Base-by-base conservation (phyloP, 768 basidiomycete species). In the Heimioporus sp. region DNA sequence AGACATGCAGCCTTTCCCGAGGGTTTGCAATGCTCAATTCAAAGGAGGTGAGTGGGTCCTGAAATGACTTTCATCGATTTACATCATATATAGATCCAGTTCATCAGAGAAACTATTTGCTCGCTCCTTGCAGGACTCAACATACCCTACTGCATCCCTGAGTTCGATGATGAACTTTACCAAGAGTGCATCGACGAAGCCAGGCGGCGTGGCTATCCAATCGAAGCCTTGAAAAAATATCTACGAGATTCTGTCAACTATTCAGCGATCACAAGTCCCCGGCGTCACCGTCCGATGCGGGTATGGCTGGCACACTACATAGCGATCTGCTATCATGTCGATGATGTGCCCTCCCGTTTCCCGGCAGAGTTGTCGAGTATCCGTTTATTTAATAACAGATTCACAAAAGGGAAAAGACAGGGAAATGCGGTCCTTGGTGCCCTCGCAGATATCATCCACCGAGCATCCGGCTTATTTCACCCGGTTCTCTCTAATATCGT, bases 111-210 rank as follows among this genome's bases (percentile, higher is more conserved):
- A 30, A 49, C 36, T 31, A 41, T 53, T 16, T 21, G 35, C 37
- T 44, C 31, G 12, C 38, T 53, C 11, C 43, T 53, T 31, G 43
- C 37, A 21, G 35, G 34, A 8, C 39, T 31, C 7, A 38, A 48
- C 20, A 21, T 49, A 17, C 17, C 21, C 7, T 44, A 35, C 12
- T 10, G 36, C 24, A 16, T 19, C 17, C 20, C 32, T 2, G 24
- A 32, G 3, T 49, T 53, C 19, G 48, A 53, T 30, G 10, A 46
- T 28, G 30, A 31, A 3, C 47, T 54, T 12, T 55, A 52, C 28
- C 31, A 54, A 6, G 45, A 57, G 5, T 68, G 61, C 46, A 47
- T 44, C 19, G 42, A 52, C 30, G 62, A 60, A 20, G 64, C 63
- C 1, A 17, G 34, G 5, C 50, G 43, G 10, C 51, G 62, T 15